phyloP scores from a whole-genome alignment of 352 stramenopile species.

The Globisporangium canariense region DNA sequence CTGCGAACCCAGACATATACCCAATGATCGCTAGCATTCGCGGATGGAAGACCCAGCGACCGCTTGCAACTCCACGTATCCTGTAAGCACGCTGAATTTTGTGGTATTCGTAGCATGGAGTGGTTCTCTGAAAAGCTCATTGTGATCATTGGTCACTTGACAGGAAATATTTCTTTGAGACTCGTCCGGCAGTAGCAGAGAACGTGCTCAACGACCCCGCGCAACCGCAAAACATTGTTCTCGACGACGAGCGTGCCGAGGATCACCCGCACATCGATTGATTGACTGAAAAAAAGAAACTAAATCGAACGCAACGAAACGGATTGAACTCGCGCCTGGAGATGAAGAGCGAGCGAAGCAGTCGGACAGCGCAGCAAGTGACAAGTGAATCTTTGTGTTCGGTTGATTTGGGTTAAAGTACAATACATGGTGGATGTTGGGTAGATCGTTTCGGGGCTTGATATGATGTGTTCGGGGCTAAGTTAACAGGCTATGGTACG shows the following conservation, averaged over 20 bases:
- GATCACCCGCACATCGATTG: constrained; percentile 59
- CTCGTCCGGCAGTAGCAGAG: constrained; percentile 43
- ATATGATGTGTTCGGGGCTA: not conserved
- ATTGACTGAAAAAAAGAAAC: constrained; percentile 22
- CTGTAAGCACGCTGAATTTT: constrained; percentile 52
- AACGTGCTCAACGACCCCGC: constrained; percentile 64
- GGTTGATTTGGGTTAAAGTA: constrained; percentile 9
- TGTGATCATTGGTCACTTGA: not conserved
- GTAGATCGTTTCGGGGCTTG: constrained; percentile 7
- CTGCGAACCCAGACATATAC: constrained; percentile 89
- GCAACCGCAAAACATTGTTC: constrained; percentile 28
- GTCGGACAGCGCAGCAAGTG: not conserved
- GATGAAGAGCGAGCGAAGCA: not conserved
- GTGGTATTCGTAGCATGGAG: constrained; percentile 16
- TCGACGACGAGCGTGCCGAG: constrained; percentile 30
- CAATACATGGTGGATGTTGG: constrained; percentile 12
- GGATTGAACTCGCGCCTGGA: not conserved
- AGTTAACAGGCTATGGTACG: constrained; percentile 15
- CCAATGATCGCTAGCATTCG: constrained; percentile 94
- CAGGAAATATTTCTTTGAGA: constrained; percentile 66
- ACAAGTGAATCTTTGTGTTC: not conserved
- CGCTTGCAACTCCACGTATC: constrained; percentile 90
- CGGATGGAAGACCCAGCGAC: constrained; percentile 90
- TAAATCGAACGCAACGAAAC: not conserved
- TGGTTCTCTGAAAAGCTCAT: not conserved